These are phyloP conservation scores for Candida suzukii DNA, from an alignment of 805 yeast genomes.

Conservation along the genomic window DNA sequence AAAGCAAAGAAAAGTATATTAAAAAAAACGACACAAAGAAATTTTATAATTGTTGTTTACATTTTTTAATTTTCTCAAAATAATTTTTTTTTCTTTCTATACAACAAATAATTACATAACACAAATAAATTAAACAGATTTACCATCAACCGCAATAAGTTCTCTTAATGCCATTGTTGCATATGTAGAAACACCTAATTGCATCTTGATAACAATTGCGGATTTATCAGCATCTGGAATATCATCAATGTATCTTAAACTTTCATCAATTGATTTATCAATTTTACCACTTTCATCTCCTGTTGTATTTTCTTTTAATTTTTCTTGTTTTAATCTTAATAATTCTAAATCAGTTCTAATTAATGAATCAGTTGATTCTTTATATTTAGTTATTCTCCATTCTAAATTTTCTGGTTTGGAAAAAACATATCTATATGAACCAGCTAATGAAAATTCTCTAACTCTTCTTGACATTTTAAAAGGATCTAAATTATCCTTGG, in stretches of 20 bases:
- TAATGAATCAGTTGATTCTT: slow-evolving; percentile 59
- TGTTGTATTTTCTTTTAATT: slow-evolving; percentile 8
- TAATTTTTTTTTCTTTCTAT: too few species aligned
- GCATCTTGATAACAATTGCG: slow-evolving; percentile 72
- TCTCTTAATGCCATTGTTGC: slow-evolving; percentile 98
- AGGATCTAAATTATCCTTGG: slow-evolving; percentile 76
- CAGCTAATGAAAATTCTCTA: slow-evolving; percentile 85
- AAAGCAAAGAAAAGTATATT: too few species aligned
- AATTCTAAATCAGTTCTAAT: slow-evolving; percentile 74
- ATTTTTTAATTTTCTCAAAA: too few species aligned
- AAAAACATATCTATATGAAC: slow-evolving; percentile 75
- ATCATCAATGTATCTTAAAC: not conserved
- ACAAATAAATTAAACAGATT: not conserved
- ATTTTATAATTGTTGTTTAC: too few species aligned
- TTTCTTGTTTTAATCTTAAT: slow-evolving; percentile 23
- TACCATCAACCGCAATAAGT: slow-evolving; percentile 22
- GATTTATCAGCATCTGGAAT: slow-evolving; percentile 35
- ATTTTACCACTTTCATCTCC: slow-evolving; percentile 2
- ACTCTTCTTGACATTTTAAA: slow-evolving; percentile 76
- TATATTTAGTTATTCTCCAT: slow-evolving; percentile 56
- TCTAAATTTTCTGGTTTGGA: slow-evolving; percentile 59
- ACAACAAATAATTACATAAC: too few species aligned
- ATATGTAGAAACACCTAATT: slow-evolving; percentile 79
- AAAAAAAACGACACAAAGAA: too few species aligned
- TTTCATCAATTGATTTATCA: not conserved